Evolutionary conservation across 2,329 filamentous ascomycete genomes (phyloP), one percentile per base, ranked within the genome.

Genomic region (Ophiosphaerella narmari): DNA sequence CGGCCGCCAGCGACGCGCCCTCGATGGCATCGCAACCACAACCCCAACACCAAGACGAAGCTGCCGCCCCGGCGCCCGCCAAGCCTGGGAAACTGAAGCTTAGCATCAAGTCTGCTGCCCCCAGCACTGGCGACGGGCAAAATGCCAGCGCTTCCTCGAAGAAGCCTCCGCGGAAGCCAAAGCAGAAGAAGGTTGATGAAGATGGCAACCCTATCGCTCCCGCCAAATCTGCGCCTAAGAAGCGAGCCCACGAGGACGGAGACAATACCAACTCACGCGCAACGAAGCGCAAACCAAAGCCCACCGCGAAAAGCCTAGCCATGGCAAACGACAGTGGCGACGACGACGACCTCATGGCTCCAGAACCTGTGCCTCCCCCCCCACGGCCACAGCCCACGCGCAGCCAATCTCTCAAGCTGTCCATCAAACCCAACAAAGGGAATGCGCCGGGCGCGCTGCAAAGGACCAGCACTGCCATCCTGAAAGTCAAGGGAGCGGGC

Each of bases 131-230:
- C 57, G 68, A 57, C 13, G 31, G 46, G 59, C 60, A 50, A 59
- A 67, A 73, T 26, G 63, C 46, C 66, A 75, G 54, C 74, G 49
- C 63, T n/a, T 57, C 65, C 57, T 63, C 75, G 54, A 65, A 63
- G 43, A 77, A 77, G 67, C 74, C 75, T 48, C 72, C 75, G 42
- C 76, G 76, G 60, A 73, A 29, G 6, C 26, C 62, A 34, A 75
- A 73, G 63, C 77, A 77, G 54, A 52, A 65, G 38, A 74, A 73
- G 50, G 46, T 56, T 31, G 71, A 70, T 46, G 65, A 65, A 23
- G 58, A 61, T 48, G 67, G 65, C 33, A 58, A 67, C 36, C 55
- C 61, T 11, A 41, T 67, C 11, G 46, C 53, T 4, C 40, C 60
- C 21, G 49, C 54, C 57, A 69, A 75, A 49, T 52, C 60, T 46